A percentile compares a stretch with the other conserved stretches of the same genome.
These are phyloP conservation scores for Bacterosira constricta DNA, from an alignment of 108 stramenopile species.

Conservation along the genomic window DNA sequence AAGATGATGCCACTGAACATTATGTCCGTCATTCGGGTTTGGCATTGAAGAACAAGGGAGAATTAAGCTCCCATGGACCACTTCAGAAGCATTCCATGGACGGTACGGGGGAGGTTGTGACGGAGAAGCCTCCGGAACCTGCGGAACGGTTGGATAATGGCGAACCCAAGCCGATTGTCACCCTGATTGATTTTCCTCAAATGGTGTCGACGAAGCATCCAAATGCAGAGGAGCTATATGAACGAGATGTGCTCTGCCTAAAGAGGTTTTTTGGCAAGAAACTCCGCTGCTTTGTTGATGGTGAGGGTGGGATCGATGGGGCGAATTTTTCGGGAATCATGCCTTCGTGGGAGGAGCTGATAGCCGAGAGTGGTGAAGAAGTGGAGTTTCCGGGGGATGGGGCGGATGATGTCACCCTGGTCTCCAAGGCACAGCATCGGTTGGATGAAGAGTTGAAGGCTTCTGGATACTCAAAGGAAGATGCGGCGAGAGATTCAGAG, in stretches of 20 bases:
- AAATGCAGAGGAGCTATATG: slow-evolving; percentile 95
- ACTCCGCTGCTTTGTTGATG: slow-evolving; percentile 75
- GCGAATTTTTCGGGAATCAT: slow-evolving; percentile 43
- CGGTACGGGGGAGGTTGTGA: slow-evolving; percentile 65
- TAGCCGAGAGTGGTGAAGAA: slow-evolving; percentile 22
- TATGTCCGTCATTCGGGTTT: slow-evolving; percentile 88
- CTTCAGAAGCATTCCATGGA: slow-evolving; percentile 63
- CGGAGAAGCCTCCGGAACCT: slow-evolving; percentile 69
- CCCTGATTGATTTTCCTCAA: slow-evolving; percentile 99
- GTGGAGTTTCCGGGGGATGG: slow-evolving; percentile 33
- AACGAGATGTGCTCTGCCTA: slow-evolving; percentile 88
- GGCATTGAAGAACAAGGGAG: slow-evolving; percentile 73
- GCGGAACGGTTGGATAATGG: slow-evolving; percentile 70
- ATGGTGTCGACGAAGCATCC: slow-evolving; percentile 97
- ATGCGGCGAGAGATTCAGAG: slow-evolving; percentile 71
- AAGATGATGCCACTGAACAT: slow-evolving; percentile 68
- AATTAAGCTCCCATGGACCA: slow-evolving; percentile 69
- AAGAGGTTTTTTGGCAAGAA: slow-evolving; percentile 89
- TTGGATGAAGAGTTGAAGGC: slow-evolving; percentile 83
- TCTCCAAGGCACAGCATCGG: slow-evolving; percentile 56
- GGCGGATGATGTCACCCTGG: slow-evolving; percentile 38
- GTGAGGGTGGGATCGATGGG: slow-evolving; percentile 36
- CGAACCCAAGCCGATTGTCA: slow-evolving; percentile 87
- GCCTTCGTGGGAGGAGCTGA: slow-evolving; percentile 65
- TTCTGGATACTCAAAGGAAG: slow-evolving; percentile 77